A percentile compares a stretch with the other conserved stretches of the same genome.
phyloP scores from a whole-genome alignment of 192 early-diverging fungal species.

The Thamnidium elegans region DNA sequence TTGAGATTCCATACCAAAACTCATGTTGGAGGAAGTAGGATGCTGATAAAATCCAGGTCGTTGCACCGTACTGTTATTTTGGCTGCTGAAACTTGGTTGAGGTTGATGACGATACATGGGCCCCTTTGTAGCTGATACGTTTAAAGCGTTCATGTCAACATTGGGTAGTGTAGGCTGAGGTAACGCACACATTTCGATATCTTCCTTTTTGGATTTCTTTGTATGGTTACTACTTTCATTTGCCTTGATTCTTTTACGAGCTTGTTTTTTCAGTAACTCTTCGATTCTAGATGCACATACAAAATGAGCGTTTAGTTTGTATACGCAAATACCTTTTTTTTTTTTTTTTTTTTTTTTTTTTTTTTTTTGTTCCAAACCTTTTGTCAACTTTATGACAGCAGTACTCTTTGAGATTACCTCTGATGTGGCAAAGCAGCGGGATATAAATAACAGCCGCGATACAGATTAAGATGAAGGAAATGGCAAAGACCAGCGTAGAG shows the following conservation, averaged over 20 bases:
- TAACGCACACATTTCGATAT: slow-evolving; percentile 9
- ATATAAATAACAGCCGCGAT: slow-evolving; percentile 73
- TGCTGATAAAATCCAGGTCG: neutral
- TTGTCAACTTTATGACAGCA: slow-evolving; percentile 90
- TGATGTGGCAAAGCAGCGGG: slow-evolving; percentile 74
- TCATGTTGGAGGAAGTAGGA: neutral
- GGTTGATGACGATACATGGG: neutral
- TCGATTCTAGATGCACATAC: slow-evolving; percentile 1
- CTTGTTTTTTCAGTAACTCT: slow-evolving; percentile 19
- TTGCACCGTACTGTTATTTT: neutral
- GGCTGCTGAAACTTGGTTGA: neutral
- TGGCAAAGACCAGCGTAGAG: slow-evolving; percentile 57
- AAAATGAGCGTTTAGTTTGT: neutral
- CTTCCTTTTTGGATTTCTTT: slow-evolving; percentile 4
- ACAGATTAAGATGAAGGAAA: slow-evolving; percentile 50
- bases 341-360: no score
- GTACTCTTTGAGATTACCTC: slow-evolving; percentile 87
- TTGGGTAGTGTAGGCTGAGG: slow-evolving; percentile 24
- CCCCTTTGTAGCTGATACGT: neutral
- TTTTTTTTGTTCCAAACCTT: slow-evolving; percentile 50
- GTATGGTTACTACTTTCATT: neutral
- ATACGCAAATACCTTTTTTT: no score
- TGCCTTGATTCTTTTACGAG: slow-evolving; percentile 5
- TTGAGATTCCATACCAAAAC: neutral
- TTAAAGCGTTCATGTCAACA: neutral